Percentiles rank a stretch among this genome's conserved stretches.
phyloP scores from a whole-genome alignment of 1,284 basidiomycete genomes.

The Trametes polyzona region DNA sequence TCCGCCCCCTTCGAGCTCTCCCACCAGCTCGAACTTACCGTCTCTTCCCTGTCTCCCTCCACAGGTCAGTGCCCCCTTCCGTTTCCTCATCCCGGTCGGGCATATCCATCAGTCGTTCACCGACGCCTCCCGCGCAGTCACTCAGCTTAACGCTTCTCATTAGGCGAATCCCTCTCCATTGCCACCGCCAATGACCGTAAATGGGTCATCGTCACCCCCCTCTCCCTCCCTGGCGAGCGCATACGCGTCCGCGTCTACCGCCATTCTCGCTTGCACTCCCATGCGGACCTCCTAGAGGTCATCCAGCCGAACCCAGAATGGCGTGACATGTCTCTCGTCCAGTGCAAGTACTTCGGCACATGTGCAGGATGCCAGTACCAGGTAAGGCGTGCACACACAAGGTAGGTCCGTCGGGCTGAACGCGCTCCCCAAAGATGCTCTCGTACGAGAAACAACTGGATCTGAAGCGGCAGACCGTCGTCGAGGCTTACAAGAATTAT shows the following conservation, averaged over 20 bases:
- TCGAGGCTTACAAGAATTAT: conserved; percentile 84
- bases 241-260: conserved; percentile 76
- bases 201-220: conserved; percentile 85
- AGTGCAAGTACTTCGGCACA: conserved; percentile 86
- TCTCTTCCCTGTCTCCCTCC: conserved; percentile 60
- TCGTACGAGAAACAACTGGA: conserved; percentile 87
- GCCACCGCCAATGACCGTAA: conserved; percentile 51
- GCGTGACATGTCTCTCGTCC: conserved; percentile 66
- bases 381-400: conserved; percentile 38
- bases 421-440: conserved; percentile 68
- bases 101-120: too few relatives aligned
- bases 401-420: not conserved
- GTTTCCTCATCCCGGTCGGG: not conserved
- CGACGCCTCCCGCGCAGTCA: too few relatives aligned
- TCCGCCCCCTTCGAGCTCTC: conserved; percentile 62
- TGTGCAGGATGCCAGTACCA: conserved; percentile 85
- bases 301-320: conserved; percentile 65
- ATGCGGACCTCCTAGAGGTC: conserved; percentile 77
- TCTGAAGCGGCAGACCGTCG: conserved; percentile 87
- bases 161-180: conserved; percentile 75
- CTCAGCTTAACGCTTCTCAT: not conserved
- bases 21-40: conserved; percentile 69
- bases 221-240: conserved; percentile 81
- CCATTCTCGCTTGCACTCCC: conserved; percentile 68
- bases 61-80: conserved; percentile 50